A percentile compares a stretch with the other conserved stretches of the same genome.
phyloP scores from a whole-genome alignment of 805 yeast genomes.

The Myxozyma udenii region DNA sequence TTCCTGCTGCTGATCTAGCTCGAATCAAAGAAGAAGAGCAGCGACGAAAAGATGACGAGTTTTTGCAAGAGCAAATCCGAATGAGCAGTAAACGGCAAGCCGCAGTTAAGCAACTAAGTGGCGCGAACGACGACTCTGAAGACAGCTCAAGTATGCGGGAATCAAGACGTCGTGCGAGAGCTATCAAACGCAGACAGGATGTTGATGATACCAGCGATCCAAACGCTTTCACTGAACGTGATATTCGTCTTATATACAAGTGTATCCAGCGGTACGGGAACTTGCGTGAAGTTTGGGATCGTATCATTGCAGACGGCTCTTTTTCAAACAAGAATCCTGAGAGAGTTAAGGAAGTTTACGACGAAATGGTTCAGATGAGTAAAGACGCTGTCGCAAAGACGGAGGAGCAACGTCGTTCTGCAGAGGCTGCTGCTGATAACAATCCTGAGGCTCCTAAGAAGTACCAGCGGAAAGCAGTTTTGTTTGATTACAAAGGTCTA shows the following conservation, averaged over 20 bases:
- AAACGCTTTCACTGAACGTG: slow-evolving; percentile 69
- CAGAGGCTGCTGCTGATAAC: slow-evolving; percentile 33
- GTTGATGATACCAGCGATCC: slow-evolving; percentile 44
- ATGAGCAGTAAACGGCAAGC: slow-evolving; percentile 74
- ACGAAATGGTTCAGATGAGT: slow-evolving; percentile 66
- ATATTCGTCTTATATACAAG: slow-evolving; percentile 78
- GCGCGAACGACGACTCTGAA: slow-evolving; percentile 43
- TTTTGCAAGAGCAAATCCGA: slow-evolving; percentile 82
- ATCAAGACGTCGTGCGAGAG: slow-evolving; percentile 42
- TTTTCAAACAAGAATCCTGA: slow-evolving; percentile 81
- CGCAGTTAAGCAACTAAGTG: slow-evolving; percentile 37
- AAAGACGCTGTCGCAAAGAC: slow-evolving; percentile 60
- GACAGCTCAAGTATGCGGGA: slow-evolving; percentile 42
- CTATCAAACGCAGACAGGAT: slow-evolving; percentile 39
- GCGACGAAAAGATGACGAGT: slow-evolving; percentile 79
- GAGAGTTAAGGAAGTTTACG: slow-evolving; percentile 66
- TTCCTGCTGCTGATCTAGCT: slow-evolving; percentile 88
- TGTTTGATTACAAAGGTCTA: slow-evolving; percentile 75
- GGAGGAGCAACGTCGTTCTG: slow-evolving; percentile 54
- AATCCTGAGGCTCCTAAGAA: slow-evolving; percentile 46
- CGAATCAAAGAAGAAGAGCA: slow-evolving; percentile 89
- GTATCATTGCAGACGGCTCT: slow-evolving; percentile 83
- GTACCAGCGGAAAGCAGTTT: slow-evolving; percentile 83
- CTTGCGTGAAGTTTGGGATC: slow-evolving; percentile 68
- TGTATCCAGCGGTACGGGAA: slow-evolving; percentile 82